Evolutionary conservation across 148 eudicot genomes (phyloP).

Genomic region (Dianthus caryophyllus): DNA sequence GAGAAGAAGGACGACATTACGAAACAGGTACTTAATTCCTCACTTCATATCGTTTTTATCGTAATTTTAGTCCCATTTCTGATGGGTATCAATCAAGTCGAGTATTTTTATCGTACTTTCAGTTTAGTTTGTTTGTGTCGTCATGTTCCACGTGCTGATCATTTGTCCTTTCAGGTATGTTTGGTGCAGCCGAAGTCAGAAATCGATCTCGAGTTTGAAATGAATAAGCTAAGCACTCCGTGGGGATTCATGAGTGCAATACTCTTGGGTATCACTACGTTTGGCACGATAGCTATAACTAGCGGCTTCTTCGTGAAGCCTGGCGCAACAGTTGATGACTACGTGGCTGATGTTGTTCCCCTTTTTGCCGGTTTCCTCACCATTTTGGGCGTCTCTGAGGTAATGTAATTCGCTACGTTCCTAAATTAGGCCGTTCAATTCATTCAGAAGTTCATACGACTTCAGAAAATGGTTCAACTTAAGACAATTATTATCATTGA

Average conservation of each 20-base stretch:
- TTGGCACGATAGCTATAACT: constrained; percentile 84
- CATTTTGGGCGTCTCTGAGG: constrained; percentile 96
- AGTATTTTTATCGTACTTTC: too few relatives aligned
- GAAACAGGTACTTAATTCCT: constrained; percentile 52
- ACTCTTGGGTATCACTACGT: constrained; percentile 70
- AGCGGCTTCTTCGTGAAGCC: constrained; percentile 97
- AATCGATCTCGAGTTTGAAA: constrained; percentile 89
- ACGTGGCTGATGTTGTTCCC: constrained; percentile 71
- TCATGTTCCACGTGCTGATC: neutral
- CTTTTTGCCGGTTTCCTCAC: constrained; percentile 88
- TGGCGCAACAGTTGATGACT: constrained; percentile 76
- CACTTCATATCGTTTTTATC: neutral
- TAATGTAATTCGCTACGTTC: constrained; percentile 15
- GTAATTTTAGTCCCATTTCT: neutral
- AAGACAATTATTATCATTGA: too few relatives aligned
- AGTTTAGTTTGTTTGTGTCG: too few relatives aligned
- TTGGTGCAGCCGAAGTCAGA: constrained; percentile 94
- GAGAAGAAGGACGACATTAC: constrained; percentile 79
- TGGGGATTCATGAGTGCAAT: constrained; percentile 85
- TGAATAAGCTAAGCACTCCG: constrained; percentile 69
- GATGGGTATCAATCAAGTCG: neutral
- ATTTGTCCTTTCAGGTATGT: constrained; percentile 52
- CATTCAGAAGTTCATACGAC: too few relatives aligned
- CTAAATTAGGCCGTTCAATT: neutral
- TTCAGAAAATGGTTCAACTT: too few relatives aligned